Evolutionary conservation across 75 land plant species (phyloP), one percentile per base, ranked within the genome.

Genomic region (Pinus albicaulis): DNA sequence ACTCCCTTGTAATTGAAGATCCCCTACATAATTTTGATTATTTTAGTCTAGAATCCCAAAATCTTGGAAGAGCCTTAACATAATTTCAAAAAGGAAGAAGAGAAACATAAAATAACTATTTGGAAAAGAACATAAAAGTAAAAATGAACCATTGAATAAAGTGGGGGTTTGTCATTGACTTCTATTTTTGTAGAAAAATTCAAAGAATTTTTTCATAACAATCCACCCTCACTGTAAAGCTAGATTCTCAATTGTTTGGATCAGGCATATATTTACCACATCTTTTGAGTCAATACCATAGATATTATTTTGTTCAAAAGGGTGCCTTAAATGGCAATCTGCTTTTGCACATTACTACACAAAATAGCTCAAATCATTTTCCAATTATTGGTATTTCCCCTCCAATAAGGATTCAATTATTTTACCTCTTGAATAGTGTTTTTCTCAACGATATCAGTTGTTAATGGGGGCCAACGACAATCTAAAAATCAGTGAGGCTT

Each of bases 1-100:
- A 80, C 77, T 78, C 87, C 79, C 82, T 79, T 16, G 87, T 87
- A 56, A 89, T 80, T 56, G 88, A 77, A 79, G 88, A 86, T 55
- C 92, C 95, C 88, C 95, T 94, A 91, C 17, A 80, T 76, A 41
- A 68, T 5, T 68, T 17, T 68, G 22, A 68, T 28, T 6, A 44
- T 38, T 68, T 68, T 38, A 68, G 71, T 38, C 8, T 2, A 38
- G 20, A 68, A 8, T 22, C 20, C 44, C 52, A 68, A 68, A 38
- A 22, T 19, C 36, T 68, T 68, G 7, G 8, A 14, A 64, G 38
- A 36, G n/a, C 34, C 1, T 64, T 31, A 13, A 16, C 4, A 16
- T 6, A 12, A 64, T 64, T 13, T 44, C 8, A 1, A 44, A 7
- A 44, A 7, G 8, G 1, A 44, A 44, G 7, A 44, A 44, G 48